phyloP scores from a whole-genome alignment of 2,329 filamentous ascomycete genomes.

The Endoconidiophora laricicola region DNA sequence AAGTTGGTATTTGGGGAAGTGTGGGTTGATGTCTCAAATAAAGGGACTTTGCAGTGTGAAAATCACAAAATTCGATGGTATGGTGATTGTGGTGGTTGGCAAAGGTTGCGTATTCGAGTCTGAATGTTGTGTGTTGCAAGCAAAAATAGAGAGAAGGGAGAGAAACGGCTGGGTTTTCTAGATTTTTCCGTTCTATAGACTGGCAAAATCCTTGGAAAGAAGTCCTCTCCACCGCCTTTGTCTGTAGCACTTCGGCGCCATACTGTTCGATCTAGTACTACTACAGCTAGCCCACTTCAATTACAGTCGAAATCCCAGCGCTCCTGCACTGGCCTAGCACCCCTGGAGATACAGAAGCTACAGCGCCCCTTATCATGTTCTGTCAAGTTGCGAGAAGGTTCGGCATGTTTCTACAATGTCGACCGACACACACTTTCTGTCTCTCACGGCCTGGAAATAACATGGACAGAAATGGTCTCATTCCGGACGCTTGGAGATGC shows the following conservation, averaged over 20 bases:
- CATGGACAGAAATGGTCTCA: too few relatives aligned
- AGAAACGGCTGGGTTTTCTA: constrained; percentile 3
- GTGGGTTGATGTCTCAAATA: not conserved
- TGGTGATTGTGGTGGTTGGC: too few relatives aligned
- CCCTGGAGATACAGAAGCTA: not conserved
- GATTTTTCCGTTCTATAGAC: not conserved
- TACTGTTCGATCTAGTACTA: too few relatives aligned
- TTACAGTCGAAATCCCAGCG: not conserved
- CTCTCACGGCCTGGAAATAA: too few relatives aligned
- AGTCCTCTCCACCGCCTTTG: too few relatives aligned
- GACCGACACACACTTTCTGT: too few relatives aligned
- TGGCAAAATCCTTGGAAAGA: too few relatives aligned
- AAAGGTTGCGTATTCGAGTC: not conserved
- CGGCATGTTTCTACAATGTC: too few relatives aligned
- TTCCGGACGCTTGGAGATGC: too few relatives aligned
- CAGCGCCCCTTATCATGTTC: not conserved
- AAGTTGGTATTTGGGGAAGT: not conserved
- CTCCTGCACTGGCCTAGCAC: not conserved
- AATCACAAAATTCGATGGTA: too few relatives aligned
- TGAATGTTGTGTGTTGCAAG: not conserved
- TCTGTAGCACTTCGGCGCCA: too few relatives aligned
- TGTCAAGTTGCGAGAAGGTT: not conserved
- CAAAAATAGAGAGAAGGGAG: constrained; percentile 4
- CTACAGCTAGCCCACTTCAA: too few relatives aligned
- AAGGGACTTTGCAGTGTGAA: not conserved